These are phyloP conservation scores for Polyporus tsugae DNA, from an alignment of 1,284 basidiomycete genomes.

Conservation along the genomic window DNA sequence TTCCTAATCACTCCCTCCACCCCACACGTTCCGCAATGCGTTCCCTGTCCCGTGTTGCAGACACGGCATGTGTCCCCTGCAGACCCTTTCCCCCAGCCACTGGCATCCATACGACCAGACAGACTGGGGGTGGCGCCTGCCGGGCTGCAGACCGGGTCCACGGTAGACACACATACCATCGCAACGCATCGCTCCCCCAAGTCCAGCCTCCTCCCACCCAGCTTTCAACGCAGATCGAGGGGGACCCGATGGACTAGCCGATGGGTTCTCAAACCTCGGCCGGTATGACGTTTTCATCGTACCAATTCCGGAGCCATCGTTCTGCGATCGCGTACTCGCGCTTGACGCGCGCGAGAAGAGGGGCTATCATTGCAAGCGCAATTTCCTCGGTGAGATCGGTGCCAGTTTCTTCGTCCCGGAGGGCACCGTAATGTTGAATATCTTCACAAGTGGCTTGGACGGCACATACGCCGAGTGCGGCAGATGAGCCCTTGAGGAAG, in stretches of 20 bases:
- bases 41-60: neutral
- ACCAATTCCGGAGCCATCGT: constrained; percentile 60
- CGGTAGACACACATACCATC: neutral
- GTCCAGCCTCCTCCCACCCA: neutral
- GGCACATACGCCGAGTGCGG: constrained; percentile 84
- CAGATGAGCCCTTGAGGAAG: constrained; percentile 95
- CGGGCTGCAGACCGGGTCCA: neutral
- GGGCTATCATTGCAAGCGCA: constrained; percentile 71
- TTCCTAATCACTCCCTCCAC: constrained; percentile 10
- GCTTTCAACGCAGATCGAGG: neutral
- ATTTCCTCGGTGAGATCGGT: constrained; percentile 59
- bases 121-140: neutral
- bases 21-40: neutral
- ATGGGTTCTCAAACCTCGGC: constrained; percentile 22
- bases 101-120: neutral
- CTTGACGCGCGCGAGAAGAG: constrained; percentile 60
- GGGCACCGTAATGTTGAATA: constrained; percentile 87
- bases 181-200: neutral
- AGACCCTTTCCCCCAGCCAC: neutral
- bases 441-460: constrained; percentile 88
- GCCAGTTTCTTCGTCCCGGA: constrained; percentile 57
- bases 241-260: neutral
- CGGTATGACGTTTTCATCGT: constrained; percentile 39
- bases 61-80: neutral
- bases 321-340: constrained; percentile 66